These are phyloP conservation scores for Durotheca rogersii DNA, from an alignment of 495 filamentous ascomycete genomes.

Conservation along the genomic window DNA sequence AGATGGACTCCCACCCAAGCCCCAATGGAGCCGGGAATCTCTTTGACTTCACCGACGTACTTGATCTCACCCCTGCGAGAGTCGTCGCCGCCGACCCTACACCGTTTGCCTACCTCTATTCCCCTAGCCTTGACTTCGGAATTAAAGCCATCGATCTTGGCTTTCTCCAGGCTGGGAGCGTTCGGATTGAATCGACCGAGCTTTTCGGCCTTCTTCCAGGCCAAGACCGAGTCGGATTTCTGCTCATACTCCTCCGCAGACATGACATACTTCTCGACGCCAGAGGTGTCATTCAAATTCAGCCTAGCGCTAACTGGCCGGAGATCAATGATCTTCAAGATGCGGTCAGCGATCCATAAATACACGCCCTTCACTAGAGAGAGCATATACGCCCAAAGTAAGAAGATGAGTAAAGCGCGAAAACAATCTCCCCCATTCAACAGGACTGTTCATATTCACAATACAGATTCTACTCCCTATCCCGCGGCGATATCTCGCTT, in stretches of 20 bases:
- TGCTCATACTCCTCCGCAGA: constrained; percentile 78
- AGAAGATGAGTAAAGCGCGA: not conserved
- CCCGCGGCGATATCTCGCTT: constrained; percentile 5
- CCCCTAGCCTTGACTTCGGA: constrained; percentile 66
- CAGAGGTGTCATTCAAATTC: constrained; percentile 76
- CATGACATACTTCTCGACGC: constrained; percentile 83
- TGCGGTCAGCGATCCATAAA: constrained; percentile 11
- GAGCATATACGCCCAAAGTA: constrained; percentile 3
- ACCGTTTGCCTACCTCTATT: constrained; percentile 64
- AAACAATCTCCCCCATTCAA: constrained; percentile 2
- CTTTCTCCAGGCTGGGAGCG: constrained; percentile 67
- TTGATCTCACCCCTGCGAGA: constrained; percentile 77
- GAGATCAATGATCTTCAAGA: constrained; percentile 70
- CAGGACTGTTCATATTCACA: constrained; percentile 17
- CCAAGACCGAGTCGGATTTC: constrained; percentile 80
- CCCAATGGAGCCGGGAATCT: constrained; percentile 70
- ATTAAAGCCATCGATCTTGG: constrained; percentile 65
- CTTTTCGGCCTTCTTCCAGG: constrained; percentile 90
- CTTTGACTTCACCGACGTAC: constrained; percentile 78
- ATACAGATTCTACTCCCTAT: constrained; percentile 1
- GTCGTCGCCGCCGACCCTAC: constrained; percentile 63
- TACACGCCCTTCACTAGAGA: constrained; percentile 9
- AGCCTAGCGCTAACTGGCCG: constrained; percentile 68
- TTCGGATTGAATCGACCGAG: constrained; percentile 92
- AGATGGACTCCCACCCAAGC: constrained; percentile 84